phyloP scores from a whole-genome alignment of 1,284 basidiomycete genomes.

The Pulveroboletus sp. region DNA sequence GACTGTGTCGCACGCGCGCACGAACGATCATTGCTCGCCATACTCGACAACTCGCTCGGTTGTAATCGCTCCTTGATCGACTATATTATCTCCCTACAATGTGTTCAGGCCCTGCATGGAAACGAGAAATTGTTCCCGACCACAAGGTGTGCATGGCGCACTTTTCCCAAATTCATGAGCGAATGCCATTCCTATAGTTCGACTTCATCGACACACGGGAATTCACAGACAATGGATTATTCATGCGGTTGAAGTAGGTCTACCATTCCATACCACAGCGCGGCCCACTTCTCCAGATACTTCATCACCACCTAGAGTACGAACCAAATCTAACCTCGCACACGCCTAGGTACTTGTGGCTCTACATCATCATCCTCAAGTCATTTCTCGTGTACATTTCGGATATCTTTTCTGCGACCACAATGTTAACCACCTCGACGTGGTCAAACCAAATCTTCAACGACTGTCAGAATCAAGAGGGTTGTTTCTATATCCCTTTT shows the following conservation, averaged over 20 bases:
- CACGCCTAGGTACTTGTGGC: slow-evolving; percentile 75
- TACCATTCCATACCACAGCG: not conserved
- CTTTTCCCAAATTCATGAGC: not conserved
- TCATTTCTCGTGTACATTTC: slow-evolving; percentile 94
- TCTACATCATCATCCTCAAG: slow-evolving; percentile 92
- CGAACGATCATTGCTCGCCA: slow-evolving; percentile 30
- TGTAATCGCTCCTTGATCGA: slow-evolving; percentile 29
- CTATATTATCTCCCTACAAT: slow-evolving; percentile 45
- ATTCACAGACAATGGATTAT: slow-evolving; percentile 85
- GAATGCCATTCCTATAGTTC: slow-evolving; percentile 58
- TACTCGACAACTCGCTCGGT: slow-evolving; percentile 28
- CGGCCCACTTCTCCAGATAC: not conserved
- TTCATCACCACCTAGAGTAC: not conserved
- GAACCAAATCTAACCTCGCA: slow-evolving; percentile 9
- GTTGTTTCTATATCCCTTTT: slow-evolving; percentile 89
- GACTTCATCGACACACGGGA: slow-evolving; percentile 95
- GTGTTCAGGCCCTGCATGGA: slow-evolving; percentile 83
- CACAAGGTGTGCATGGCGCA: slow-evolving; percentile 74
- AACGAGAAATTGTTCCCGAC: slow-evolving; percentile 95
- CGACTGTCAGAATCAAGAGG: slow-evolving; percentile 59
- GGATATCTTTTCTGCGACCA: slow-evolving; percentile 97
- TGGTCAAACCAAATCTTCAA: slow-evolving; percentile 92
- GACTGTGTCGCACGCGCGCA: slow-evolving; percentile 61
- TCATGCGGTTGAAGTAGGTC: slow-evolving; percentile 83
- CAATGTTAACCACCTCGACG: slow-evolving; percentile 88